Percentiles rank a stretch among this genome's conserved stretches.
phyloP scores from a whole-genome alignment of 768 basidiomycete species.

The Lactarius trivialis region DNA sequence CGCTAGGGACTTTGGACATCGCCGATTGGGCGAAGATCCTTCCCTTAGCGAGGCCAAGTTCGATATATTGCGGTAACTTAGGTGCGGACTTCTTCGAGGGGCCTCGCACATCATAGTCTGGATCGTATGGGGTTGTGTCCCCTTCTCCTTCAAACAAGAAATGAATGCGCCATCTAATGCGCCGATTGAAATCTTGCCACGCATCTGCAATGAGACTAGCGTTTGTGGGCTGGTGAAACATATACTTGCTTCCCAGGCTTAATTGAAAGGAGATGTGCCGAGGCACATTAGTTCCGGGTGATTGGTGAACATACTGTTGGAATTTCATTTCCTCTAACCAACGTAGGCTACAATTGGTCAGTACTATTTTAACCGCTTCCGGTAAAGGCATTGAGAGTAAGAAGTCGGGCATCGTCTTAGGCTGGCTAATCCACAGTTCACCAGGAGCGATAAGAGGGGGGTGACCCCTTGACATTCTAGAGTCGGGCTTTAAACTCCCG shows the following conservation, averaged over 20 bases:
- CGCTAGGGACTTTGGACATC: too few species aligned
- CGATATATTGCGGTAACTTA: too few species aligned
- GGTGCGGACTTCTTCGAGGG: too few species aligned
- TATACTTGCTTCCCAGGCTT: neutral
- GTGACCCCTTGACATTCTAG: too few species aligned
- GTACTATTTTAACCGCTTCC: neutral
- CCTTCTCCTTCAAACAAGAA: slow-evolving; percentile 1
- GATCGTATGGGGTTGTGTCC: neutral
- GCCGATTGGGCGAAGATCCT: too few species aligned
- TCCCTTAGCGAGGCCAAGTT: too few species aligned
- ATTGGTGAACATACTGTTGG: too few species aligned
- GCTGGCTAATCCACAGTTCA: too few species aligned
- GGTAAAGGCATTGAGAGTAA: neutral
- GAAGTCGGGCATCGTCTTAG: neutral
- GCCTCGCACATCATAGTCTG: too few species aligned
- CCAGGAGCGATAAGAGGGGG: too few species aligned
- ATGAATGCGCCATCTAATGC: neutral
- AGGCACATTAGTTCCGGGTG: too few species aligned
- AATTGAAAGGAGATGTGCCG: neutral
- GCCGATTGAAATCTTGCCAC: neutral
- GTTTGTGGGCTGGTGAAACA: neutral
- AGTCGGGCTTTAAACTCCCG: too few species aligned
- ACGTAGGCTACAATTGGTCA: neutral
- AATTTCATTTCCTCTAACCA: neutral
- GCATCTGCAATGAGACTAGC: neutral